Conservation (phyloP, 1,284 basidiomycete genomes). For the Ustilago shanxiensis region DNA sequence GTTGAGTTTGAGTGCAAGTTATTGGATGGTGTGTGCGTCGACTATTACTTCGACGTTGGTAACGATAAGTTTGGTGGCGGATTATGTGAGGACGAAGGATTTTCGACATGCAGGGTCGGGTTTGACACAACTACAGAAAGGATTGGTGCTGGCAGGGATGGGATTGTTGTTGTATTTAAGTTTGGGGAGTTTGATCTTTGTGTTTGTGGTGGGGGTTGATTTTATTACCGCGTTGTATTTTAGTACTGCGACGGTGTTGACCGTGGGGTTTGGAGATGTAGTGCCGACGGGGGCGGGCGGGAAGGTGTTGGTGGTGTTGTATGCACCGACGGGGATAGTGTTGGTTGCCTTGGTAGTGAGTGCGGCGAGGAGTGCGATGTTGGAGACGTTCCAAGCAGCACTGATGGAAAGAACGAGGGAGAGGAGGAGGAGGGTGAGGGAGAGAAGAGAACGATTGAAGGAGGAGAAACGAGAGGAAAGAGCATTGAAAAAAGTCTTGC, state of each 20-base stretch:
- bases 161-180: conserved; percentile 77
- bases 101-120: conserved; percentile 79
- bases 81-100: conserved; percentile 75
- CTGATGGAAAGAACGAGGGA: conserved; percentile 40
- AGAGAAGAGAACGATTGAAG: conserved; percentile 25
- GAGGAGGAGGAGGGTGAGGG: conserved; percentile 25
- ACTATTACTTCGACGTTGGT: conserved; percentile 79
- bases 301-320: conserved; percentile 61
- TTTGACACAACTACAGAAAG: conserved; percentile 81
- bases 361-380: conserved; percentile 78
- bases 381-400: conserved; percentile 73
- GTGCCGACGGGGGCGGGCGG: conserved; percentile 75
- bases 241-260: conserved; percentile 77
- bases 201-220: conserved; percentile 42
- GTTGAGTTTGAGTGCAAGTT: conserved; percentile 73
- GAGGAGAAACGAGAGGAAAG: conserved; percentile 39
- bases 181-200: conserved; percentile 61
- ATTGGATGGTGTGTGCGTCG: conserved; percentile 84
- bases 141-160: conserved; percentile 79
- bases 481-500: conserved; percentile 20
- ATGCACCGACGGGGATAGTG: conserved; percentile 68
- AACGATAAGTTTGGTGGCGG: conserved; percentile 79
- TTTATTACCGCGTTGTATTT: conserved; percentile 76
- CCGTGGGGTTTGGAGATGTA: conserved; percentile 84
- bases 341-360: conserved; percentile 76